phyloP scores from a whole-genome alignment of 2,329 filamentous ascomycete species.

The Cladobotryum mycophilum region DNA sequence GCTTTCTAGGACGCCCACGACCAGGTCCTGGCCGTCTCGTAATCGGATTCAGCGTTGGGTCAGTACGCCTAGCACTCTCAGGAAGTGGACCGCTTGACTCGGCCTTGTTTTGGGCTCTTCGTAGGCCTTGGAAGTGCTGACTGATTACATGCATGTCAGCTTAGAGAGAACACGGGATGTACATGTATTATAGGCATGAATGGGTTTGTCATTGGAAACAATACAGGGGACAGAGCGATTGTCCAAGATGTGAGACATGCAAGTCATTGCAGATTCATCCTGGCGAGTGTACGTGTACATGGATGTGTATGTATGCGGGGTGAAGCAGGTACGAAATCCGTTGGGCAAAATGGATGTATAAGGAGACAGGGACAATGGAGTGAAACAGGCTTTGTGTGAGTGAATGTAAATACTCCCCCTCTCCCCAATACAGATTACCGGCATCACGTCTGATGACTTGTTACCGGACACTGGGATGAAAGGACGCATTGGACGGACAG shows the following conservation, averaged over 20 bases:
- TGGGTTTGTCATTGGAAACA: too few species aligned
- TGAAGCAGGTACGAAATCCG: too few species aligned
- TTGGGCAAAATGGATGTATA: background rate
- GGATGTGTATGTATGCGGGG: background rate
- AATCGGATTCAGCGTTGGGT: conserved; percentile 52
- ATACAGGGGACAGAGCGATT: too few species aligned
- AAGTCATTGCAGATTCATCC: too few species aligned
- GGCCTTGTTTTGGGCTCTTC: conserved; percentile 48
- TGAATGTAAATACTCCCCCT: background rate
- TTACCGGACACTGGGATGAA: background rate
- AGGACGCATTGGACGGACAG: background rate
- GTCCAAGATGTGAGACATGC: too few species aligned
- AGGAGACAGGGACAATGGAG: background rate
- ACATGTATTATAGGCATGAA: too few species aligned
- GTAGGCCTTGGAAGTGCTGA: conserved; percentile 56
- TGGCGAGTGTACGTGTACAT: too few species aligned
- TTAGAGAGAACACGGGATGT: too few species aligned
- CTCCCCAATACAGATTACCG: background rate
- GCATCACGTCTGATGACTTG: background rate
- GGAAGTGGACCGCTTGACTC: conserved; percentile 32
- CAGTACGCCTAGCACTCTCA: conserved; percentile 34
- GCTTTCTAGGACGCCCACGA: conserved; percentile 47
- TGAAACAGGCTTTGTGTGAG: background rate
- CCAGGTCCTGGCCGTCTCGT: conserved; percentile 55
- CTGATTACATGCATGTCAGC: conserved; percentile 24